A percentile compares a stretch with the other conserved stretches of the same genome.
These are phyloP conservation scores for Gossypium ekmanianum DNA, from an alignment of 345 rosid species.

Conservation along the genomic window DNA sequence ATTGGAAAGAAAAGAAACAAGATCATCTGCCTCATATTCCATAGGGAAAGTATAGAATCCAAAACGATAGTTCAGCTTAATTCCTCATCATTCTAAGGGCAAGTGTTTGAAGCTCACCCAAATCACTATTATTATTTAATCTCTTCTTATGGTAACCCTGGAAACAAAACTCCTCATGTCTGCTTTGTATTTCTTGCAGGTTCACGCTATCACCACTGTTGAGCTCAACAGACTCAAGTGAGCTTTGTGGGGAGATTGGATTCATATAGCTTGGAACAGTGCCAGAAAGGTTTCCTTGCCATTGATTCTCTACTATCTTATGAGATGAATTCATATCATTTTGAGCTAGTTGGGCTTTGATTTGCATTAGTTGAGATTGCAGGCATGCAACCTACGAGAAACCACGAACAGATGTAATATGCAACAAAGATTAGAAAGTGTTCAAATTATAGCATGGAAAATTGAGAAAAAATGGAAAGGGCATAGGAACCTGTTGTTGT, in stretches of 20 bases:
- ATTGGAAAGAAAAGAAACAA: neutral
- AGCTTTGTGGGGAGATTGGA: constrained; percentile 70
- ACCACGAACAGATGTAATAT: neutral
- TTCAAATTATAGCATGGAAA: neutral
- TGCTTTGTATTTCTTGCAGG: constrained; percentile 37
- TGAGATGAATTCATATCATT: constrained; percentile 30
- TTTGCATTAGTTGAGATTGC: constrained; percentile 89
- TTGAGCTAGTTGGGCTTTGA: constrained; percentile 64
- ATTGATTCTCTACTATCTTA: constrained; percentile 26
- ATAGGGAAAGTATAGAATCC: neutral
- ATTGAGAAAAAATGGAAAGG: neutral
- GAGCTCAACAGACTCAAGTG: constrained; percentile 51
- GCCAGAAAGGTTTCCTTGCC: constrained; percentile 29
- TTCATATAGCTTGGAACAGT: constrained; percentile 27
- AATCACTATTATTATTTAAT: constrained; percentile 36
- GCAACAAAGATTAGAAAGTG: neutral
- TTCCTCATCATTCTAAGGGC: constrained; percentile 83
- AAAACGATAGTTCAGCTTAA: constrained; percentile 17
- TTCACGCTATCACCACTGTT: constrained; percentile 23
- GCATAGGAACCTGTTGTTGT: constrained; percentile 54
- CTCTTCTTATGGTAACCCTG: constrained; percentile 41
- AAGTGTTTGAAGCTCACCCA: constrained; percentile 83
- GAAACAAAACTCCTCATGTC: constrained; percentile 31
- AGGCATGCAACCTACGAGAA: constrained; percentile 60
- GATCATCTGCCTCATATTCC: constrained; percentile 5